phyloP scores from a whole-genome alignment of 176 grass and related monocot genomes.

The Poa annua region DNA sequence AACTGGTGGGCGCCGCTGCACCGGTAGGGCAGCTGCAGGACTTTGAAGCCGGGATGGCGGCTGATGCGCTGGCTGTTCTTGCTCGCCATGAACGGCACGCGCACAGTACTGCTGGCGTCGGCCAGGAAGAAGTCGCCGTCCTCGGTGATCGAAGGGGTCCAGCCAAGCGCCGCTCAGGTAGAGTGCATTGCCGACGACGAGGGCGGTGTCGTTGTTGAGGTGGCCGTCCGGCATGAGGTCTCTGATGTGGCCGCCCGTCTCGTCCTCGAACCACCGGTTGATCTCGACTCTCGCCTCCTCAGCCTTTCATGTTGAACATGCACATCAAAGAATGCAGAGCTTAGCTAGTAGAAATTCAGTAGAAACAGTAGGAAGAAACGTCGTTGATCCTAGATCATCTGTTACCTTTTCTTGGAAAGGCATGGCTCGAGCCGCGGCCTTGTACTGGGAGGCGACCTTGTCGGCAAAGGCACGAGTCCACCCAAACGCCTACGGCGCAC shows the following conservation, averaged over 20 bases:
- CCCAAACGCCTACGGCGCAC: background rate
- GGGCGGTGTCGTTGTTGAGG: background rate
- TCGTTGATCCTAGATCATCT: background rate
- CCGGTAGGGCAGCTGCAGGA: slow-evolving; percentile 16
- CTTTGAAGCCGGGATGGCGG: slow-evolving; percentile 19
- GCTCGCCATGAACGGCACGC: slow-evolving; percentile 11
- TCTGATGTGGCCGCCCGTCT: slow-evolving; percentile 3
- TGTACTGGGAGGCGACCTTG: background rate
- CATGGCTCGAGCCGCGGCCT: slow-evolving; percentile 8
- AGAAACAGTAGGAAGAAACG: background rate
- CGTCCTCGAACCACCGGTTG: slow-evolving; percentile 8
- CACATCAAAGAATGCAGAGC: background rate
- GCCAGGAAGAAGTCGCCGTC: slow-evolving; percentile 15
- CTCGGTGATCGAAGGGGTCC: background rate
- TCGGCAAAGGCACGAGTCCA: slow-evolving; percentile 9
- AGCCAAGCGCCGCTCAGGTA: slow-evolving; percentile 6
- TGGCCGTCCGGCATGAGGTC: slow-evolving; percentile 1
- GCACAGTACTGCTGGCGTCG: background rate
- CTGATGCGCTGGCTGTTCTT: background rate
- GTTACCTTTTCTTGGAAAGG: slow-evolving; percentile 19
- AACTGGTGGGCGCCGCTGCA: background rate
- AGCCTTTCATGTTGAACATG: background rate
- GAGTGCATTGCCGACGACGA: background rate
- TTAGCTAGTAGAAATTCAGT: background rate
- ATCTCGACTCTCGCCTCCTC: slow-evolving; percentile 16